Conservation (phyloP, 1,284 basidiomycete species). For the Trichosporon sp. region DNA sequence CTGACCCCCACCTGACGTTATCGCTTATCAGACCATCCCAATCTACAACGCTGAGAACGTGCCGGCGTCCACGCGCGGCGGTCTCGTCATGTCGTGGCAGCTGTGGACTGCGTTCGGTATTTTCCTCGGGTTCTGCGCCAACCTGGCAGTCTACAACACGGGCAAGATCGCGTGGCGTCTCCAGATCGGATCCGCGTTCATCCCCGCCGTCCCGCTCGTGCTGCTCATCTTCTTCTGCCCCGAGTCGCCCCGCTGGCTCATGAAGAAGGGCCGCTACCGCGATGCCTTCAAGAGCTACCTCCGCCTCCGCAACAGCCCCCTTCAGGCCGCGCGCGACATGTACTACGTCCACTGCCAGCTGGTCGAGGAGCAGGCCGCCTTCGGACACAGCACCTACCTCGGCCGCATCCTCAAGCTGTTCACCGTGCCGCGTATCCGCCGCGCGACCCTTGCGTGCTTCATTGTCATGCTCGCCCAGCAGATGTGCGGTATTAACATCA, state of each 20-base stretch:
- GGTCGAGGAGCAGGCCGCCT: constrained; percentile 43
- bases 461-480: constrained; percentile 65
- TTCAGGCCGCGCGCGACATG: constrained; percentile 76
- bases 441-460: constrained; percentile 69
- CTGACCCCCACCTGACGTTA: too few species aligned
- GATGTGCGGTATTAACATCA: constrained; percentile 47
- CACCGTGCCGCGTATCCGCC: constrained; percentile 65
- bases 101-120: constrained; percentile 58
- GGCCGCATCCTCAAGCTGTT: constrained; percentile 67
- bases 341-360: constrained; percentile 59
- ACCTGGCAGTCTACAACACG: constrained; percentile 39
- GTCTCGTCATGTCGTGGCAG: constrained; percentile 60
- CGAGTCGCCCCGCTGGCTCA: constrained; percentile 71
- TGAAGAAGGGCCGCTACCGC: constrained; percentile 67
- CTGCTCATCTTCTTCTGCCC: constrained; percentile 64
- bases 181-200: constrained; percentile 58
- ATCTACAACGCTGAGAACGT: constrained; percentile 54
- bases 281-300: constrained; percentile 68
- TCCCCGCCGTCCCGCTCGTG: constrained; percentile 54
- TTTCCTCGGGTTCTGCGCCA: constrained; percentile 36
- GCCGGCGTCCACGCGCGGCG: constrained; percentile 60
- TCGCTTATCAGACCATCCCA: constrained; percentile 55
- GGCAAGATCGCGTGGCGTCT: constrained; percentile 56
- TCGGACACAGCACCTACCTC: constrained; percentile 57
- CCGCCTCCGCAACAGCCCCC: constrained; percentile 65